These are phyloP conservation scores for Colletotrichum filicis DNA, from an alignment of 2,329 filamentous ascomycete genomes.

Conservation along the genomic window DNA sequence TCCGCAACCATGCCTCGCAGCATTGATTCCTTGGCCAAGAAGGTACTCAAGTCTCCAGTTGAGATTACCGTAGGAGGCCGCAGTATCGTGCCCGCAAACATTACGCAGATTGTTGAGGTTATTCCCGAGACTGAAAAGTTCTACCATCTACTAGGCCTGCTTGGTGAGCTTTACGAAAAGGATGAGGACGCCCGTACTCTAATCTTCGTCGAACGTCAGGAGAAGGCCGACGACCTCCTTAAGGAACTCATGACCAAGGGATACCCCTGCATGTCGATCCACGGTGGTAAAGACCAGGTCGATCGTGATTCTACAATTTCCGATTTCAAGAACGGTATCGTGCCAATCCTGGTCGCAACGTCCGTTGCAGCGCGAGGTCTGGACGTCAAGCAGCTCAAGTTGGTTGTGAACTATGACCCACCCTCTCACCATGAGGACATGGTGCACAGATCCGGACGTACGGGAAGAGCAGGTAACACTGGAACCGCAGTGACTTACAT, in stretches of 20 bases:
- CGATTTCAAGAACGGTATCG: conserved; percentile 91
- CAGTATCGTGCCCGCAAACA: conserved; percentile 89
- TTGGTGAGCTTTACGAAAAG: conserved; percentile 86
- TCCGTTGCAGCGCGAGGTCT: conserved; percentile 95
- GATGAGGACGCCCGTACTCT: conserved; percentile 92
- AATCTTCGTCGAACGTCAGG: conserved; percentile 92
- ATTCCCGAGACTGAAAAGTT: conserved; percentile 87
- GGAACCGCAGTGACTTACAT: conserved; percentile 96
- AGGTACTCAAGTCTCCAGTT: conserved; percentile 84
- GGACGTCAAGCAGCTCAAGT: conserved; percentile 94
- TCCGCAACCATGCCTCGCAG: conserved; percentile 96
- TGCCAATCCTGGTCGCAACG: conserved; percentile 92
- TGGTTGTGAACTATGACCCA: conserved; percentile 95
- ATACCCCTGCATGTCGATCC: conserved; percentile 92
- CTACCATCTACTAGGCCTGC: conserved; percentile 81
- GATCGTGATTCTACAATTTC: conserved; percentile 92
- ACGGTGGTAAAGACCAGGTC: conserved; percentile 92
- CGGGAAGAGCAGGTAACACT: conserved; percentile 92
- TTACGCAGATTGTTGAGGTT: conserved; percentile 92
- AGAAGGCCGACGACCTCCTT: conserved; percentile 84
- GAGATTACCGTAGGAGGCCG: conserved; percentile 93
- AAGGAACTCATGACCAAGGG: conserved; percentile 84
- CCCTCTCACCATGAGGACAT: conserved; percentile 97
- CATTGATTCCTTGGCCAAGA: conserved; percentile 90
- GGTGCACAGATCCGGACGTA: conserved; percentile 92